Percentiles rank a stretch among this genome's conserved stretches.
phyloP scores from a whole-genome alignment of 257 asterid genomes.

The Craterostigma plantagineum region DNA sequence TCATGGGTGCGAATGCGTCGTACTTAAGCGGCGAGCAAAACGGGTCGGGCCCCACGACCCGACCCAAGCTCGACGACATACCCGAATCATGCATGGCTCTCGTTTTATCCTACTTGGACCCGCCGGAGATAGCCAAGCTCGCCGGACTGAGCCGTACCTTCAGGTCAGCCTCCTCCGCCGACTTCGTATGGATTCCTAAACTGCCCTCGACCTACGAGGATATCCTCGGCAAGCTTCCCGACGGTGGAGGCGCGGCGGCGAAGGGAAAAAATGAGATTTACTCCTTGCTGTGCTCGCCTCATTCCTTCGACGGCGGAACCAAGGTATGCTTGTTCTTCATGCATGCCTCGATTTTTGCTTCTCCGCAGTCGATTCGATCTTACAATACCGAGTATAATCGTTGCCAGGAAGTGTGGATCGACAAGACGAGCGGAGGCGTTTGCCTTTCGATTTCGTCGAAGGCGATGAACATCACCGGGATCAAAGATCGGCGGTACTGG shows the following conservation, averaged over 20 bases:
- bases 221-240: slow-evolving; percentile 15
- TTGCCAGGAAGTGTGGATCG: slow-evolving; percentile 88
- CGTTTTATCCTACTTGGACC: slow-evolving; percentile 47
- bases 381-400: too few relatives aligned
- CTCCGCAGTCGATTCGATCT: neutral
- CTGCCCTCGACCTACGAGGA: slow-evolving; percentile 40
- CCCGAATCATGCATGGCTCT: slow-evolving; percentile 73
- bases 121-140: slow-evolving; percentile 62
- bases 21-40: too few relatives aligned
- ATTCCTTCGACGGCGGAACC: slow-evolving; percentile 50
- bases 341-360: neutral
- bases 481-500: slow-evolving; percentile 91
- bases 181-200: slow-evolving; percentile 63
- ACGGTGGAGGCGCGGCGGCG: slow-evolving; percentile 7
- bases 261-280: slow-evolving; percentile 35
- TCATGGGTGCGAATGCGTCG: too few relatives aligned
- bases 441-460: slow-evolving; percentile 57
- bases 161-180: slow-evolving; percentile 66
- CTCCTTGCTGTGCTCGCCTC: slow-evolving; percentile 34
- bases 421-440: slow-evolving; percentile 46
- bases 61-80: slow-evolving; percentile 44
- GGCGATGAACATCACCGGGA: slow-evolving; percentile 71
- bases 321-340: slow-evolving; percentile 30
- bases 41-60: slow-evolving; percentile 6
- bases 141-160: slow-evolving; percentile 51